These are phyloP conservation scores for Schwanniomyces pseudopolymorphus DNA, from an alignment of 805 yeast species.

Conservation along the genomic window DNA sequence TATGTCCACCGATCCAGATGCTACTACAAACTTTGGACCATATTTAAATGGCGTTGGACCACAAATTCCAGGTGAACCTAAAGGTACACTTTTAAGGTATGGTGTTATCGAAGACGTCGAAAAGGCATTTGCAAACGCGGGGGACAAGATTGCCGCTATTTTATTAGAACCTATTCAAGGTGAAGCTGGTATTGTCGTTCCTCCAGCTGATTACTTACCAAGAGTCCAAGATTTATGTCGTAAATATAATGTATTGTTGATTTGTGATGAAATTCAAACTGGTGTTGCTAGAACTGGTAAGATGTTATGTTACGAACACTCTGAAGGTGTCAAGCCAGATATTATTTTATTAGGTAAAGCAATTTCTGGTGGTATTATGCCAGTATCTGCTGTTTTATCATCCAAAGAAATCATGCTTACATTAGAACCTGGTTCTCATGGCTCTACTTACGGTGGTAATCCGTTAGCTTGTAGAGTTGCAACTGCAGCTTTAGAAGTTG, in stretches of 20 bases:
- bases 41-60: slow-evolving; percentile 84
- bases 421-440: slow-evolving; percentile 93
- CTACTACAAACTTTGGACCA: slow-evolving; percentile 87
- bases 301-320: slow-evolving; percentile 88
- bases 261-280: slow-evolving; percentile 96
- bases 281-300: slow-evolving; percentile 98
- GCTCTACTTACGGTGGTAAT: slow-evolving; percentile 97
- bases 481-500: slow-evolving; percentile 88
- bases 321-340: slow-evolving; percentile 78
- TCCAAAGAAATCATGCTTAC: slow-evolving; percentile 88
- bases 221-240: slow-evolving; percentile 73
- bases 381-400: slow-evolving; percentile 88
- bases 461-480: slow-evolving; percentile 93
- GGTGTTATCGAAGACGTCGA: slow-evolving; percentile 87
- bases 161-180: slow-evolving; percentile 96
- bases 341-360: slow-evolving; percentile 91
- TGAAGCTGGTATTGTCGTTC: slow-evolving; percentile 97
- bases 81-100: slow-evolving; percentile 65
- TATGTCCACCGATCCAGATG: slow-evolving; percentile 95
- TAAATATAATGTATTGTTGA: slow-evolving; percentile 80
- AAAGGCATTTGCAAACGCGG: slow-evolving; percentile 75
- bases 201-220: slow-evolving; percentile 77
- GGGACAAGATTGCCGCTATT: slow-evolving; percentile 88
- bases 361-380: slow-evolving; percentile 90
- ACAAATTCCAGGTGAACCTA: slow-evolving; percentile 69